Percentiles rank a stretch among this genome's conserved stretches.
Evolutionary conservation across 1,284 basidiomycete genomes (phyloP).

Genomic region (Cryptococcus floricola): DNA sequence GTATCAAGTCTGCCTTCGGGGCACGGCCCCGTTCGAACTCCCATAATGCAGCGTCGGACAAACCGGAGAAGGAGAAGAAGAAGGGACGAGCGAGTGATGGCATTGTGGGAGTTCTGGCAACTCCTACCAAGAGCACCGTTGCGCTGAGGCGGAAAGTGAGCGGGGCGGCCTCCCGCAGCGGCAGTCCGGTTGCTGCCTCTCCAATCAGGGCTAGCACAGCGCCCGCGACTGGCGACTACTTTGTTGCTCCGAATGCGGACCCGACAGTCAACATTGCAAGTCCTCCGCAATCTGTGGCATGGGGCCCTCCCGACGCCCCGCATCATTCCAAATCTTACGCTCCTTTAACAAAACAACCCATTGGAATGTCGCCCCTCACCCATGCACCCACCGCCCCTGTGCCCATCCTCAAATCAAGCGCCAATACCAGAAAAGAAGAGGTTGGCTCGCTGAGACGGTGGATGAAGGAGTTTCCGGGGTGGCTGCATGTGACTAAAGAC

Average conservation of each 20-base stretch:
- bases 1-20: background rate
- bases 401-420: background rate
- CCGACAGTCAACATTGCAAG: too few relatives aligned
- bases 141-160: background rate
- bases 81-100: conserved; percentile 11
- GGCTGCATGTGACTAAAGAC: conserved; percentile 22
- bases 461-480: conserved; percentile 33
- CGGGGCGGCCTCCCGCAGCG: background rate
- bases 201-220: too few relatives aligned
- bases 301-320: background rate
- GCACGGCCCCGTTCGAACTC: conserved; percentile 2
- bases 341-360: background rate
- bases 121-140: background rate
- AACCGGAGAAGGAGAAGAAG: background rate
- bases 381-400: background rate
- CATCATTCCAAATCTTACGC: background rate
- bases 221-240: too few relatives aligned
- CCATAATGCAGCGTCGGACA: background rate
- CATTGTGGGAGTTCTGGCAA: background rate
- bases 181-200: background rate
- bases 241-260: too few relatives aligned
- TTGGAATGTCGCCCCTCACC: background rate
- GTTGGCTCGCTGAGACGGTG: conserved; percentile 29
- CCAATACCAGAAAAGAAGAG: conserved; percentile 6
- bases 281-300: too few relatives aligned